Conservation (phyloP, 169 alveolate species). For the Ichthyophthirius multifiliis region DNA sequence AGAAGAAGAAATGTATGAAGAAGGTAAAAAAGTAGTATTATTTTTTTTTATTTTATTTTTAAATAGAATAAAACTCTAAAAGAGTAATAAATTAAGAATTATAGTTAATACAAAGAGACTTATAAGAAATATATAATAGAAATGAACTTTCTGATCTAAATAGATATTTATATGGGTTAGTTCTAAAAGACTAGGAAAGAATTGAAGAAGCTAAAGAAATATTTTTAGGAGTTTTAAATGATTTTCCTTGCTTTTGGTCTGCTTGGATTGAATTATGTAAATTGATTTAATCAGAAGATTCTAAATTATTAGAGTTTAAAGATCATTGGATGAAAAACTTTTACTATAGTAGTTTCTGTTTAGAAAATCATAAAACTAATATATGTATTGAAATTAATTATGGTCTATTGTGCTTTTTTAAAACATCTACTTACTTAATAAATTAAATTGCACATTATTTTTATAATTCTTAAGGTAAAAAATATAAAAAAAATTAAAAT, state of each 20-base stretch:
- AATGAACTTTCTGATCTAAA: slow-evolving; percentile 55
- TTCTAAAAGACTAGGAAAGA: slow-evolving; percentile 71
- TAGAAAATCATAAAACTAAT: slow-evolving; percentile 71
- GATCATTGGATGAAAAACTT: slow-evolving; percentile 87
- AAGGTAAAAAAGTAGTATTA: slow-evolving; percentile 46
- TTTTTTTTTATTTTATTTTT: background rate
- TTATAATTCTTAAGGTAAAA: slow-evolving; percentile 30
- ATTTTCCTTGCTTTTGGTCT: slow-evolving; percentile 84
- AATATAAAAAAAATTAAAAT: slow-evolving; percentile 17
- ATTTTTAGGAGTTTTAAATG: slow-evolving; percentile 67
- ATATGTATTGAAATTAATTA: slow-evolving; percentile 67
- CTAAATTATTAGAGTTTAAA: slow-evolving; percentile 10
- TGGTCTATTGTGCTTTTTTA: slow-evolving; percentile 54
- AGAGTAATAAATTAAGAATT: slow-evolving; percentile 44
- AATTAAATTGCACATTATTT: slow-evolving; percentile 71
- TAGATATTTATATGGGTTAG: slow-evolving; percentile 77
- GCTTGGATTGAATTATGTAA: slow-evolving; percentile 83
- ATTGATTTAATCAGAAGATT: slow-evolving; percentile 53
- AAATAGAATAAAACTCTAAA: slow-evolving; percentile 27
- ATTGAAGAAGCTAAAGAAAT: slow-evolving; percentile 69
- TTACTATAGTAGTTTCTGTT: slow-evolving; percentile 65
- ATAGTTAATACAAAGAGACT: slow-evolving; percentile 45
- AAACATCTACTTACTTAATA: slow-evolving; percentile 59
- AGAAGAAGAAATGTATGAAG: slow-evolving; percentile 82
- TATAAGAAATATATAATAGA: slow-evolving; percentile 49